A percentile compares a stretch with the other conserved stretches of the same genome.
Conservation (phyloP, 2,329 filamentous ascomycete species). For the Pseudopithomyces maydicus region DNA sequence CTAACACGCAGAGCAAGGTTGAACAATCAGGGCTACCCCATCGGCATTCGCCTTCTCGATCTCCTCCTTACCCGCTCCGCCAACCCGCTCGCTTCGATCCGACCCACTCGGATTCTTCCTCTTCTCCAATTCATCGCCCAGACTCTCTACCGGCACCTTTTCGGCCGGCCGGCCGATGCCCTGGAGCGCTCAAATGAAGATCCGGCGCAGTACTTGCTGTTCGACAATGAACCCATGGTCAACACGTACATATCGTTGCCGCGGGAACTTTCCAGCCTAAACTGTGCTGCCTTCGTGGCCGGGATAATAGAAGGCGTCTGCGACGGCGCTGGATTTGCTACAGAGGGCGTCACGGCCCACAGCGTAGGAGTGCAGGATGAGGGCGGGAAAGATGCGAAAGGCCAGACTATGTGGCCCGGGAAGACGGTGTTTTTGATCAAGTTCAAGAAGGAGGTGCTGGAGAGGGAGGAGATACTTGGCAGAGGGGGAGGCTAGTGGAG, state of each 20-base stretch:
- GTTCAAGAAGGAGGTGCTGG: conserved; percentile 88
- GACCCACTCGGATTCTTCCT: conserved; percentile 85
- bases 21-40: conserved; percentile 88
- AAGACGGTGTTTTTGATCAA: conserved; percentile 96
- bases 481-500: conserved; percentile 53
- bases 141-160: conserved; percentile 89
- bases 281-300: conserved; percentile 93
- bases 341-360: conserved; percentile 85
- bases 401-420: conserved; percentile 79
- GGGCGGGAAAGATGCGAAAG: conserved; percentile 61
- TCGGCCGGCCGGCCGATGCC: conserved; percentile 86
- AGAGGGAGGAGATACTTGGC: conserved; percentile 82
- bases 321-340: conserved; percentile 88
- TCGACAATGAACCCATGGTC: conserved; percentile 95
- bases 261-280: conserved; percentile 93
- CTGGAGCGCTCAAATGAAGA: conserved; percentile 87
- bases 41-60: conserved; percentile 93
- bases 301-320: conserved; percentile 95
- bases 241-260: conserved; percentile 94
- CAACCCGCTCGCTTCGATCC: conserved; percentile 53
- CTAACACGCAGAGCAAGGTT: conserved; percentile 59
- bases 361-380: conserved; percentile 57
- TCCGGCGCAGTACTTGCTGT: conserved; percentile 97
- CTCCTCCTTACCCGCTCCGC: conserved; percentile 78
- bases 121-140: conserved; percentile 96